Conservation (phyloP, 2,329 filamentous ascomycete species). For the Penicillium psychrosexuale region DNA sequence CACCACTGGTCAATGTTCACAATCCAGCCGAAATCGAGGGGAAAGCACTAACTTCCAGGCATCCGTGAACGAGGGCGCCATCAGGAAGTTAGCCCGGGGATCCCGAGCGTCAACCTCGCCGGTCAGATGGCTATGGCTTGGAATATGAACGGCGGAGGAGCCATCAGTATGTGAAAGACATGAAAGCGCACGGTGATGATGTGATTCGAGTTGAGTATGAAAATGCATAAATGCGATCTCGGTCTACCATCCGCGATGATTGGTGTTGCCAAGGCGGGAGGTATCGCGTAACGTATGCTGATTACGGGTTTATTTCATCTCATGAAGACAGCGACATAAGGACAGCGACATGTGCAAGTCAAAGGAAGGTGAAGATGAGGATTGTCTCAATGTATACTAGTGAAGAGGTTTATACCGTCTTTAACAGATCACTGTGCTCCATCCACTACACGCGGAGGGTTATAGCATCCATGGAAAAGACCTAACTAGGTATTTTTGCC, state of each 20-base stretch:
- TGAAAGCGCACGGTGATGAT: not conserved
- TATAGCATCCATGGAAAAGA: not conserved
- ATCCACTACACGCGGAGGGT: not conserved
- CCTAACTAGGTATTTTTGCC: not conserved
- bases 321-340: no score
- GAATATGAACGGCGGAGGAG: constrained; percentile 51
- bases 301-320: not conserved
- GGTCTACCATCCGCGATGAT: not conserved
- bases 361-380: not conserved
- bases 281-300: constrained; percentile 2
- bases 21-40: constrained; percentile 10
- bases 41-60: constrained; percentile 51
- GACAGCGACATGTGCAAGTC: not conserved
- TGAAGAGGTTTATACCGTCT: not conserved
- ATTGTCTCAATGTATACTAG: not conserved
- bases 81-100: constrained; percentile 37
- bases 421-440: not conserved
- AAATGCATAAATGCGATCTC: constrained; percentile 11
- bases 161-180: constrained; percentile 46
- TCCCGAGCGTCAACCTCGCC: constrained; percentile 52
- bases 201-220: constrained; percentile 11
- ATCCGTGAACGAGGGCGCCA: constrained; percentile 49
- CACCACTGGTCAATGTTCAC: constrained; percentile 14
- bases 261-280: constrained; percentile 13
- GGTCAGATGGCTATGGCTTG: constrained; percentile 59